Percentiles rank a stretch among this genome's conserved stretches.
phyloP scores from a whole-genome alignment of 805 yeast species.

The Candida xiaguanensis region DNA sequence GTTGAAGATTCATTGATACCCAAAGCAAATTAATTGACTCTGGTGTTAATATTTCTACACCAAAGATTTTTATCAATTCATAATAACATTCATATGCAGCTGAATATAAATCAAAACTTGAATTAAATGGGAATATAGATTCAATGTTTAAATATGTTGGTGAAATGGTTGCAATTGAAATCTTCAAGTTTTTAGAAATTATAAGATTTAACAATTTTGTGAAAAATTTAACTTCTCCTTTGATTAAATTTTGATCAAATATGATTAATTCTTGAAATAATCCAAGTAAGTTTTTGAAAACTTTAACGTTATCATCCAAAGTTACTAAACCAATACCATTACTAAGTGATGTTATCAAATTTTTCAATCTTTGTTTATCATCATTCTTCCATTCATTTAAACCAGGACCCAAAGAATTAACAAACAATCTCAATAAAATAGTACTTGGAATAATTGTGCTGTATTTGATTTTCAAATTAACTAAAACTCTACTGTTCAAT shows the following conservation, averaged over 20 bases:
- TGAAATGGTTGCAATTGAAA: conserved; percentile 29
- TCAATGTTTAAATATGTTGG: conserved; percentile 38
- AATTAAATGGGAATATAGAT: conserved; percentile 43
- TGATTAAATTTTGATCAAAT: conserved; percentile 33
- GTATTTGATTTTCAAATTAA: conserved; percentile 34
- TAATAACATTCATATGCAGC: conserved; percentile 54
- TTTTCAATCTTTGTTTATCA: conserved; percentile 20
- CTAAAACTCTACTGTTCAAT: conserved; percentile 27
- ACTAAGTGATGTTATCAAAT: conserved; percentile 25
- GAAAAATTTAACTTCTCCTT: conserved; percentile 30
- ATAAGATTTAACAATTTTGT: conserved; percentile 22
- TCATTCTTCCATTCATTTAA: conserved; percentile 19
- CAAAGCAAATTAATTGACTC: conserved; percentile 55
- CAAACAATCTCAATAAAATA: conserved; percentile 23
- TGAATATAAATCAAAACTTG: conserved; percentile 36
- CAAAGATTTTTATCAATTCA: conserved; percentile 52
- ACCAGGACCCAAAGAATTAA: conserved; percentile 38
- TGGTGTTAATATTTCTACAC: conserved; percentile 41
- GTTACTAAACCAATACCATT: conserved; percentile 30
- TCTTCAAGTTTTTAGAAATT: conserved; percentile 32
- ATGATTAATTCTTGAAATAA: conserved; percentile 36
- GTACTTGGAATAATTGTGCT: conserved; percentile 22
- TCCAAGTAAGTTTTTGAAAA: conserved; percentile 20
- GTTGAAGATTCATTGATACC: conserved; percentile 52
- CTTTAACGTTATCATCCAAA: conserved; percentile 22